phyloP scores from a whole-genome alignment of 2,329 filamentous ascomycete species.

The Fusarium verrucosum region DNA sequence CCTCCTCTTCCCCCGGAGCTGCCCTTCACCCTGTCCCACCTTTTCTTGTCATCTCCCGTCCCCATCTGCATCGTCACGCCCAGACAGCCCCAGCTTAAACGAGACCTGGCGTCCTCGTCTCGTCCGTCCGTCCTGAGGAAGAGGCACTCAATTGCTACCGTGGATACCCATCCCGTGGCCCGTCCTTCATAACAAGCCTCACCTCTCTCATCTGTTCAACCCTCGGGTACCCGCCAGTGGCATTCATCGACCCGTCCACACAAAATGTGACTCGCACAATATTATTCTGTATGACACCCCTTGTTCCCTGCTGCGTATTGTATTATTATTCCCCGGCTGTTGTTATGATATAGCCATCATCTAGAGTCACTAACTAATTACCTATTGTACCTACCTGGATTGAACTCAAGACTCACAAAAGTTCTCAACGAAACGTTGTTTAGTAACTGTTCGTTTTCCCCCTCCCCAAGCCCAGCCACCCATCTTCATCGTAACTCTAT shows the following conservation, averaged over 20 bases:
- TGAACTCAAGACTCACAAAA: not conserved
- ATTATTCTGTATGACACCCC: constrained; percentile 5
- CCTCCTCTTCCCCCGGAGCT: constrained; percentile 12
- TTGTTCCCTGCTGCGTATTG: constrained; percentile 3
- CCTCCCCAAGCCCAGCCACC: not conserved
- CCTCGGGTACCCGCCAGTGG: constrained; percentile 18
- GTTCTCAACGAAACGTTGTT: not conserved
- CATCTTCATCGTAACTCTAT: constrained; percentile 1
- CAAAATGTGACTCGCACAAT: constrained; percentile 12
- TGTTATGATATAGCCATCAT: not conserved
- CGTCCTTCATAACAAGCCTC: constrained; percentile 31
- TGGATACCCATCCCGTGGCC: constrained; percentile 21
- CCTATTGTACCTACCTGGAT: no score
- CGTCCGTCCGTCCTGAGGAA: not conserved
- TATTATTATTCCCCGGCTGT: not conserved
- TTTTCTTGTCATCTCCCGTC: constrained; percentile 40
- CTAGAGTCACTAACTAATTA: not conserved
- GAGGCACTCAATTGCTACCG: constrained; percentile 6
- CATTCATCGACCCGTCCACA: constrained; percentile 24
- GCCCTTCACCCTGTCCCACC: constrained; percentile 28
- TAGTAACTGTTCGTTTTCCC: not conserved
- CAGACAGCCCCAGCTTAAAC: constrained; percentile 24
- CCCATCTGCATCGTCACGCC: constrained; percentile 33
- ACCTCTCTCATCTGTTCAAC: constrained; percentile 7
- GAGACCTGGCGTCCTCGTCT: constrained; percentile 5